Percentiles rank a stretch among this genome's conserved stretches.
phyloP scores from a whole-genome alignment of 495 filamentous ascomycete genomes.

The Daldinia grandis region DNA sequence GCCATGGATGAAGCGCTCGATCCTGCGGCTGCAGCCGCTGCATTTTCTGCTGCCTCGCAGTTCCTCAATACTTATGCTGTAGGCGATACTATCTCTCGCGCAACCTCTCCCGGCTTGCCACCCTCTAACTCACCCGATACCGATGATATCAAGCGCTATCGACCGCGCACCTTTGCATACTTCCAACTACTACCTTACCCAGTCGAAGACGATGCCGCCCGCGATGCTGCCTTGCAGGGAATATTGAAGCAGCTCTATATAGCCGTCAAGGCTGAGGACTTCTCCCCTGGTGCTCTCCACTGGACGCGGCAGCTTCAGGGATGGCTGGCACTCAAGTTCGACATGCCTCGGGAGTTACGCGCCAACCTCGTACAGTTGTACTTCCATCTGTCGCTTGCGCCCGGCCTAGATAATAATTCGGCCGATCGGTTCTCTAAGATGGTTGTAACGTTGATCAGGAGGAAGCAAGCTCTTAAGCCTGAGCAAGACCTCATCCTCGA shows the following conservation, averaged over 20 bases:
- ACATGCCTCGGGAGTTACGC: conserved; percentile 82
- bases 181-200: conserved; percentile 86
- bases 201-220: conserved; percentile 77
- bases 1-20: conserved; percentile 48
- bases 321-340: conserved; percentile 97
- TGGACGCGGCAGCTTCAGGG: conserved; percentile 96
- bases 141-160: conserved; percentile 68
- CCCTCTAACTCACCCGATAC: conserved; percentile 41
- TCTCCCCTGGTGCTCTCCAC: conserved; percentile 89
- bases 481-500: conserved; percentile 88
- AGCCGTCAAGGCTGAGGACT: conserved; percentile 89
- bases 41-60: conserved; percentile 39
- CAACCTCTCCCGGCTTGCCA: conserved; percentile 57
- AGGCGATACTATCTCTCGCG: conserved; percentile 58
- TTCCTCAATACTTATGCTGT: conserved; percentile 39
- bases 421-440: conserved; percentile 94
- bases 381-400: conserved; percentile 91
- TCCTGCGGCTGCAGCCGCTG: conserved; percentile 34
- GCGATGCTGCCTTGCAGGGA: conserved; percentile 77
- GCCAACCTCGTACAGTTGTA: conserved; percentile 88
- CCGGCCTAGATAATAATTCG: conserved; percentile 81
- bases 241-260: conserved; percentile 94
- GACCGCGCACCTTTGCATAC: conserved; percentile 92
- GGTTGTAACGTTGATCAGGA: conserved; percentile 92
- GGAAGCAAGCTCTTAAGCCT: conserved; percentile 93